phyloP scores from a whole-genome alignment of 2,329 filamentous ascomycete species.

The Neonectria sp. region DNA sequence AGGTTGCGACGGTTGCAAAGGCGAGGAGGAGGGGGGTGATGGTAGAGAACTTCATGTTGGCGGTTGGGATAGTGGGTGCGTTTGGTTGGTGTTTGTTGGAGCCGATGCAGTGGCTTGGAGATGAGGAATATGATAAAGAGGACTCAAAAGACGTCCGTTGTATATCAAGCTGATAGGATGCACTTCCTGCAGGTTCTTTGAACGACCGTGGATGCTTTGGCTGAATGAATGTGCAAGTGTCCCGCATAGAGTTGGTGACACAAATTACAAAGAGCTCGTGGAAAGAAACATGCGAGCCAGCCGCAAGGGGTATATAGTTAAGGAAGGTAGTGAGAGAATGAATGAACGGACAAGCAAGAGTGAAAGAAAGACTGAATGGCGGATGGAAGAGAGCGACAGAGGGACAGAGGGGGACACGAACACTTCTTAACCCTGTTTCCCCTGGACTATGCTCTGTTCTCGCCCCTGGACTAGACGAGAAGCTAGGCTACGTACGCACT shows the following conservation, averaged over 20 bases:
- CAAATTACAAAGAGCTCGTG: background rate
- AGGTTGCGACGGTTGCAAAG: conserved; percentile 37
- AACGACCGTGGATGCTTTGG: background rate
- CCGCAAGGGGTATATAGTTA: background rate
- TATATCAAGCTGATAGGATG: background rate
- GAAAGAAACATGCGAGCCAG: background rate
- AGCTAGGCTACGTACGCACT: too few species aligned
- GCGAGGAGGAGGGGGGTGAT: conserved; percentile 32
- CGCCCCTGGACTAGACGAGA: background rate
- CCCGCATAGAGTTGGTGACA: background rate
- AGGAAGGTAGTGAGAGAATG: too few species aligned
- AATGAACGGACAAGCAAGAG: background rate
- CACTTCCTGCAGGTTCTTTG: background rate
- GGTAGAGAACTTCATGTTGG: conserved; percentile 49
- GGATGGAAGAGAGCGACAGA: background rate
- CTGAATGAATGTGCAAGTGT: background rate
- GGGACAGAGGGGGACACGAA: background rate
- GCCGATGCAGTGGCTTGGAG: background rate
- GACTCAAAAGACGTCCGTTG: background rate
- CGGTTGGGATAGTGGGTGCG: background rate
- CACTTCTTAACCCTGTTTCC: background rate
- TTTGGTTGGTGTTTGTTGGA: background rate
- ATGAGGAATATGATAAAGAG: background rate
- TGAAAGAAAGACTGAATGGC: background rate
- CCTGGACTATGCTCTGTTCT: background rate